Percentiles rank a stretch among this genome's conserved stretches.
phyloP scores from a whole-genome alignment of 2,329 filamentous ascomycete species.

The Basipetospora sp. region DNA sequence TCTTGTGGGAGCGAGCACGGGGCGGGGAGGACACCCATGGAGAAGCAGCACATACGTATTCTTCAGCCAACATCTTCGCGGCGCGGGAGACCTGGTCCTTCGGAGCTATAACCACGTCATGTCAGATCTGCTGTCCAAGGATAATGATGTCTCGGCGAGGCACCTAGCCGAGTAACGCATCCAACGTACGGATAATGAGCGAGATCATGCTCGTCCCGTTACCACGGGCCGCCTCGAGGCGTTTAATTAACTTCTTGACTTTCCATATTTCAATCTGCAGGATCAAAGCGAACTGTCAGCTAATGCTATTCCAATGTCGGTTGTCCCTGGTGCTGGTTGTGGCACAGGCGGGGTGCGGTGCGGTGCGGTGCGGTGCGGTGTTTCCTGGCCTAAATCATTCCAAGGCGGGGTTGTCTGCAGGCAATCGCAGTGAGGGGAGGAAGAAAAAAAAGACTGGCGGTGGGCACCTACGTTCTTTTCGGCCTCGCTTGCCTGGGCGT shows the following conservation, averaged over 20 bases:
- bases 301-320: too few relatives aligned
- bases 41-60: constrained; percentile 57
- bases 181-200: constrained; percentile 75
- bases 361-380: too few relatives aligned
- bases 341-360: too few relatives aligned
- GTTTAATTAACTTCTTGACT: constrained; percentile 99
- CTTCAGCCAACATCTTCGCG: constrained; percentile 99
- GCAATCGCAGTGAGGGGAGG: neutral
- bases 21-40: neutral
- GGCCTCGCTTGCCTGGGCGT: constrained; percentile 75
- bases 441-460: neutral
- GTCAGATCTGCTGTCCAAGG: neutral
- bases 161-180: too few relatives aligned
- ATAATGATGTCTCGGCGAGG: too few relatives aligned
- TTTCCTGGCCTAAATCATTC: too few relatives aligned
- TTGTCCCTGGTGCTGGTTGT: constrained; percentile 5
- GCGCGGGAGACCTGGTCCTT: constrained; percentile 95
- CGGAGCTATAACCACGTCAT: constrained; percentile 45
- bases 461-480: constrained; percentile 70
- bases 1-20: too few relatives aligned
- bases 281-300: constrained; percentile 8
- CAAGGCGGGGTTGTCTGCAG: too few relatives aligned
- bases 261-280: constrained; percentile 83
- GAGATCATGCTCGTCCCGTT: constrained; percentile 99
- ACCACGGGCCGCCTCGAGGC: constrained; percentile 87